Percentiles rank a stretch among this genome's conserved stretches.
Conservation (phyloP, 208 protist species). For the Leishmania amazonensis region DNA sequence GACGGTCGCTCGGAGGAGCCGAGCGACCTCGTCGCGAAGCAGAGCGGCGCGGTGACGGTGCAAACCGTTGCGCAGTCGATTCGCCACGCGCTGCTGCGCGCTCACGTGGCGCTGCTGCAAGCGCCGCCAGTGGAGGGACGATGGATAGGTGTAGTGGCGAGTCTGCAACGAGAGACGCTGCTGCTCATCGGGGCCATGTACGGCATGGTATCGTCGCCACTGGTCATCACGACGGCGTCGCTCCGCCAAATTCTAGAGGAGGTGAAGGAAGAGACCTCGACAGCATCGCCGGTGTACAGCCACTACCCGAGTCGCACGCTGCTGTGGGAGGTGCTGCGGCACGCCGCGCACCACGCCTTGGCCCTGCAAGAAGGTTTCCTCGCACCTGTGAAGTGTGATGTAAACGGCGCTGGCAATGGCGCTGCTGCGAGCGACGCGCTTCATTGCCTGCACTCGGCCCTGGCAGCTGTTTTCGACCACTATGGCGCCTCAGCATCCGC, state of each 20-base stretch:
- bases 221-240: conserved; percentile 24
- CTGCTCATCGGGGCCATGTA: conserved; percentile 64
- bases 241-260: conserved; percentile 32
- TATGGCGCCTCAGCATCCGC: conserved; percentile 38
- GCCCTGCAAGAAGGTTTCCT: conserved; percentile 47
- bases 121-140: conserved; percentile 35
- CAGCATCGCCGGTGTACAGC: conserved; percentile 14
- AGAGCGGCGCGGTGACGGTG: conserved; percentile 25
- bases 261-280: conserved; percentile 36
- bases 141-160: conserved; percentile 41
- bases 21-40: background rate
- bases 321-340: conserved; percentile 44
- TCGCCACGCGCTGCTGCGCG: conserved; percentile 60
- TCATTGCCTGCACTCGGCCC: conserved; percentile 33
- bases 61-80: conserved; percentile 67
- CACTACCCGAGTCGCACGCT: conserved; percentile 11
- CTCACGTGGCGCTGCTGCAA: conserved; percentile 53
- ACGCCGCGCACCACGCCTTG: conserved; percentile 58
- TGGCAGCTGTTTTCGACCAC: conserved; percentile 38
- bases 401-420: background rate
- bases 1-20: background rate
- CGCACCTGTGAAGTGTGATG: background rate
- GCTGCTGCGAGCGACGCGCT: conserved; percentile 13
- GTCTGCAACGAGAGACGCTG: conserved; percentile 58
- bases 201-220: conserved; percentile 46